A percentile compares a stretch with the other conserved stretches of the same genome.
phyloP scores from a whole-genome alignment of 305 asterid genomes.

The Salvia sclarea region DNA sequence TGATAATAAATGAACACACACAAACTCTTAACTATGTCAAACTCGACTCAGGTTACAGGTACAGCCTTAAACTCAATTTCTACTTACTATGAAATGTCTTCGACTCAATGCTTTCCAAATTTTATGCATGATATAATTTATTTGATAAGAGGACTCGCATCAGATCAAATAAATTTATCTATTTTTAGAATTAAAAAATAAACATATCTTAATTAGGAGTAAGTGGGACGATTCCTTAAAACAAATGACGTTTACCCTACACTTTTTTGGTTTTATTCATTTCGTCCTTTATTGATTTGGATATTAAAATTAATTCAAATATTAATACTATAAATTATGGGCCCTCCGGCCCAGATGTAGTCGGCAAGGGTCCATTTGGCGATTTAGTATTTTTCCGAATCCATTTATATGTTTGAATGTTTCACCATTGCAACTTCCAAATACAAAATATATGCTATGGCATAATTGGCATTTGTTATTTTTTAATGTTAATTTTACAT shows the following conservation, averaged over 20 bases:
- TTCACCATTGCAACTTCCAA: neutral
- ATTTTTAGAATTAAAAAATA: no score
- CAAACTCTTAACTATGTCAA: no score
- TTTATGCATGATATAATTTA: no score
- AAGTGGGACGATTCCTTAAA: neutral
- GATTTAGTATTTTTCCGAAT: neutral
- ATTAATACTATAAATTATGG: neutral
- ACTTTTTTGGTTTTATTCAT: neutral
- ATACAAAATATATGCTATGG: neutral
- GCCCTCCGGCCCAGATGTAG: neutral
- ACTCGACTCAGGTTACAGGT: no score
- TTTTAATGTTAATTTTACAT: neutral
- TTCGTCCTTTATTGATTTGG: neutral
- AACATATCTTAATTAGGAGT: neutral
- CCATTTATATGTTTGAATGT: neutral
- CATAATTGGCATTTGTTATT: neutral
- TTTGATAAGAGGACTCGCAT: no score
- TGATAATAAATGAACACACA: no score
- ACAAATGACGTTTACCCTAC: neutral
- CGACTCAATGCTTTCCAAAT: no score
- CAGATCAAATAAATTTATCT: neutral
- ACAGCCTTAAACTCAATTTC: no score
- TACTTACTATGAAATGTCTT: no score
- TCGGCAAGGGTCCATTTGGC: constrained; percentile 17
- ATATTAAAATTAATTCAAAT: neutral